phyloP scores from a whole-genome alignment of 129 eudicot species.

The Solidago caesia region DNA sequence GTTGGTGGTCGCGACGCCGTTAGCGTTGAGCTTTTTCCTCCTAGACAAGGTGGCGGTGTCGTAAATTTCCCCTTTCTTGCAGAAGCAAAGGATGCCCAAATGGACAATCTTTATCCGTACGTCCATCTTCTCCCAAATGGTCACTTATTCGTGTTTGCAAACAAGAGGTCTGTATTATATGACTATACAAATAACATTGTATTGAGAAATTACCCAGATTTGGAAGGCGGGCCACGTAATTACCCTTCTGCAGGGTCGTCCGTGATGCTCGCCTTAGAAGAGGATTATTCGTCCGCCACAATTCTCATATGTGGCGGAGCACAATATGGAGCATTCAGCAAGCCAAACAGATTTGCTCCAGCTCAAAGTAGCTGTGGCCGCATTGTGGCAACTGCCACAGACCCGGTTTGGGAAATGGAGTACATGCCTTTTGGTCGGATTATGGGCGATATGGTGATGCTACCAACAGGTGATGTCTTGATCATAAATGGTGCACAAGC shows the following conservation, averaged over 20 bases:
- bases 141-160: slow-evolving; percentile 65
- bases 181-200: slow-evolving; percentile 40
- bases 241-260: slow-evolving; percentile 90
- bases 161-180: slow-evolving; percentile 58
- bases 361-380: slow-evolving; percentile 72
- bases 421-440: slow-evolving; percentile 72
- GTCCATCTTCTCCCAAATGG: slow-evolving; percentile 75
- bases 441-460: slow-evolving; percentile 94
- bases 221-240: slow-evolving; percentile 80
- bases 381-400: slow-evolving; percentile 47
- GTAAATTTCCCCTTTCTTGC: slow-evolving; percentile 50
- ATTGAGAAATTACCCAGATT: slow-evolving; percentile 38
- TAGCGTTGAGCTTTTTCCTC: slow-evolving; percentile 63
- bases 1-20: slow-evolving; percentile 52
- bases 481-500: slow-evolving; percentile 78
- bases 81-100: slow-evolving; percentile 47
- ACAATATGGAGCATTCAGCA: slow-evolving; percentile 53
- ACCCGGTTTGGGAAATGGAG: slow-evolving; percentile 83
- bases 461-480: slow-evolving; percentile 64
- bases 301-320: slow-evolving; percentile 82
- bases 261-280: slow-evolving; percentile 60
- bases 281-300: slow-evolving; percentile 57
- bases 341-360: slow-evolving; percentile 36
- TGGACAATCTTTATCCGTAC: slow-evolving; percentile 77
- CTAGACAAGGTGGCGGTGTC: slow-evolving; percentile 32